Evolutionary conservation across 2,329 filamentous ascomycete species (phyloP), one percentile per base, ranked within the genome.

Genomic region (Fusarium sp.): DNA sequence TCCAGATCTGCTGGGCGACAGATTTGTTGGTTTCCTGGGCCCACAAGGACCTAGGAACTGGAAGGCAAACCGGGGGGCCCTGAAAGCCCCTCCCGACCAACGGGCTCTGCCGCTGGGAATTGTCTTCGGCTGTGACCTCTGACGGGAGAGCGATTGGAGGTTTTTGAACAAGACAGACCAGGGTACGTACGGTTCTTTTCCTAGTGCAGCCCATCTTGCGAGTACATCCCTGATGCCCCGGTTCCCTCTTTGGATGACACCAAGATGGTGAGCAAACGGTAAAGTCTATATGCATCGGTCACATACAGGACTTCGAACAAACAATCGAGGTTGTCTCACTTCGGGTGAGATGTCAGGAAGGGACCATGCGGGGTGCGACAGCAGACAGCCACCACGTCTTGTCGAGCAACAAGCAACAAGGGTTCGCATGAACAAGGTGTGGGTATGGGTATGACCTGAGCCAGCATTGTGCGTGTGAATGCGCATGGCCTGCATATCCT

Each of bases 131-230:
- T 66, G 69, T 64, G 69, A 62, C 67, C 63, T 67, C 57, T 55
- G 64, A 40, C 52, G 44, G 29, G 52, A 46, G 47, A 67, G 57
- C 68, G 71, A 62, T 71, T 73, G 65, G 58, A 60, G 41, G 68
- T 53, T 48, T 57, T 66, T 41, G 30, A 54, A 48, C 16, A 49
- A 61, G 64, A 46, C 46, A 66, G 55, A 61, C 56, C 51, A 65
- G 72, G 72, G 58, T 70, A 62, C 46, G 57, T 61, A 64, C 53
- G 66, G 57, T 57, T 60, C 71, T 71, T 77, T 78, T 71, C 78
- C 77, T 73, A 78, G 75, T 77, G 57, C 55, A 79, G 78, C 67
- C 71, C 74, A 65, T 66, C 76, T 80, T 80, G 78, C 78, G 78
- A 80, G 61, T 59, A 55, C 18, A 75, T 65, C 72, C 72, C 66